Percentiles rank a stretch among this genome's conserved stretches.
Evolutionary conservation across 1,284 basidiomycete genomes (phyloP).

Genomic region (Leccinum solheimii): DNA sequence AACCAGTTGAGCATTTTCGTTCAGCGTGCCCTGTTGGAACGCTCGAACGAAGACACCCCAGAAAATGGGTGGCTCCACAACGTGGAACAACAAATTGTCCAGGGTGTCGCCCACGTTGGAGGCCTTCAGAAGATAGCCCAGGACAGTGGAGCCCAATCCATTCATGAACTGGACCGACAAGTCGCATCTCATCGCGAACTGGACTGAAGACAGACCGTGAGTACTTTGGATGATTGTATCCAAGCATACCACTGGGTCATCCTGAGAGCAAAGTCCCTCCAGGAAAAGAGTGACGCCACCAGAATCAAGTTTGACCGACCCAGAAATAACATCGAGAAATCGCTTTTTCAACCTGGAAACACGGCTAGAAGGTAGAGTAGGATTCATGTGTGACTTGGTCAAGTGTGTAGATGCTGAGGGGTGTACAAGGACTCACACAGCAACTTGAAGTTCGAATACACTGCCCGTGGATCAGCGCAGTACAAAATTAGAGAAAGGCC

Average conservation of each 20-base stretch:
- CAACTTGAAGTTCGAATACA: neutral
- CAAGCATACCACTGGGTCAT: constrained; percentile 25
- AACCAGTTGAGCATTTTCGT: constrained; percentile 36
- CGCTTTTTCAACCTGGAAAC: constrained; percentile 14
- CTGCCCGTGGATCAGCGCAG: constrained; percentile 2
- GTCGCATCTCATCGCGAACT: constrained; percentile 16
- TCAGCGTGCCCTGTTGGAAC: constrained; percentile 40
- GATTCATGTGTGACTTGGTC: constrained; percentile 5
- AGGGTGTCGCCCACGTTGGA: constrained; percentile 36
- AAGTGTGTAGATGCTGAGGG: neutral
- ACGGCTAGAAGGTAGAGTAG: constrained; percentile 4
- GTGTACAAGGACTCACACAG: neutral
- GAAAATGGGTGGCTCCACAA: constrained; percentile 58
- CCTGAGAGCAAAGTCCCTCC: constrained; percentile 47
- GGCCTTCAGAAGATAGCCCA: constrained; percentile 46
- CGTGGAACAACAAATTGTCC: constrained; percentile 35
- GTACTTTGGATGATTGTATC: constrained; percentile 10
- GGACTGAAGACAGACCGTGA: constrained; percentile 28
- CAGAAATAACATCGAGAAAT: constrained; percentile 24
- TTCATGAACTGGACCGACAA: constrained; percentile 45
- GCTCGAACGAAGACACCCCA: constrained; percentile 44
- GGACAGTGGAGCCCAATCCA: constrained; percentile 30
- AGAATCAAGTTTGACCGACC: constrained; percentile 15
- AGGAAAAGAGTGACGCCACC: constrained; percentile 39
- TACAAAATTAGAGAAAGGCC: neutral